Percentiles rank a stretch among this genome's conserved stretches.
phyloP scores from a whole-genome alignment of 257 asterid genomes.

The Solanum paucissectum region DNA sequence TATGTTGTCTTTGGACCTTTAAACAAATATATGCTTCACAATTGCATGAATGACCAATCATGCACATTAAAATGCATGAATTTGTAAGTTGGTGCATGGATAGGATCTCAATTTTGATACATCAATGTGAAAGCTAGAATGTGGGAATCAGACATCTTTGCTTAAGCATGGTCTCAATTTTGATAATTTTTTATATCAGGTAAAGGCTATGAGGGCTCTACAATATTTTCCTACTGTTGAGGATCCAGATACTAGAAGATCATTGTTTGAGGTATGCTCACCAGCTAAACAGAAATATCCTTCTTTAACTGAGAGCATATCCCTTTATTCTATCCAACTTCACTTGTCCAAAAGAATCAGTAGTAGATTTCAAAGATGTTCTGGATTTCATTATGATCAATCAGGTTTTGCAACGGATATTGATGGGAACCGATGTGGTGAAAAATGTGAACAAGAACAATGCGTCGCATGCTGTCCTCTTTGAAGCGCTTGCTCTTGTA shows the following conservation, averaged over 20 bases:
- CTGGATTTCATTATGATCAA: slow-evolving; percentile 1
- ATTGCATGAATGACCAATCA: not conserved
- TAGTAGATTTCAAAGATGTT: not conserved
- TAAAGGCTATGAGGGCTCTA: slow-evolving; percentile 98
- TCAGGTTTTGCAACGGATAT: slow-evolving; percentile 93
- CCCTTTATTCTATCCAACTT: not conserved
- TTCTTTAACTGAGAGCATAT: not conserved
- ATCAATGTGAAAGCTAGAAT: not conserved
- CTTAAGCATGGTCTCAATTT: not conserved
- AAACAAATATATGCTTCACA: not conserved
- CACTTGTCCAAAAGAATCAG: not conserved
- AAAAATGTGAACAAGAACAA: slow-evolving; percentile 98
- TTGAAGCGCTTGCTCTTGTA: slow-evolving; percentile 99
- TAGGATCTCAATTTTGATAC: not conserved
- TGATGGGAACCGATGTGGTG: slow-evolving; percentile 99
- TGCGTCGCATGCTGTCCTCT: slow-evolving; percentile 99
- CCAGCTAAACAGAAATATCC: not conserved
- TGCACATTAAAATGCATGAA: not conserved
- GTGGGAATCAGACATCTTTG: not conserved
- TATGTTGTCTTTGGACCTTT: not conserved
- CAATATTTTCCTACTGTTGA: slow-evolving; percentile 96
- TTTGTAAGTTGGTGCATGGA: not conserved
- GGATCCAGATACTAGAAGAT: slow-evolving; percentile 93
- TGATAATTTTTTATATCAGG: slow-evolving; percentile 29
- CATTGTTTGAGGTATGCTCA: slow-evolving; percentile 81